phyloP scores from a whole-genome alignment of 192 early-diverging fungal species.

The Coemansia umbellata region DNA sequence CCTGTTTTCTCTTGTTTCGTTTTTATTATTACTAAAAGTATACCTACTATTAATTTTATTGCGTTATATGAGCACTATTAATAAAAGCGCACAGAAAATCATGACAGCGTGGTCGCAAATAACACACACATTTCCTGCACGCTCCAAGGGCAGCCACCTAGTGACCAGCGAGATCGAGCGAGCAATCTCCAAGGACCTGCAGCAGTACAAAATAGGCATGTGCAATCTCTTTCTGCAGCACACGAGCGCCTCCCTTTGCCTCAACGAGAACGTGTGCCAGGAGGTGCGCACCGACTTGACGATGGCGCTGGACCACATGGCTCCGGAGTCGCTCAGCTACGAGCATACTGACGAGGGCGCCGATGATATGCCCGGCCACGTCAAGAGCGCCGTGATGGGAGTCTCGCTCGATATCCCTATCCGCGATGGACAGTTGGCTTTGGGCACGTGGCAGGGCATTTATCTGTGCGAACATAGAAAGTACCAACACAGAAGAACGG shows the following conservation, averaged over 20 bases:
- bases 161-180: constrained; percentile 64
- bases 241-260: constrained; percentile 81
- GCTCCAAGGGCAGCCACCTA: constrained; percentile 70
- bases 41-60: no score
- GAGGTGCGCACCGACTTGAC: constrained; percentile 80
- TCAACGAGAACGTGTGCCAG: constrained; percentile 86
- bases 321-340: constrained; percentile 74
- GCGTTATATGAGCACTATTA: no score
- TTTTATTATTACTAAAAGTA: no score
- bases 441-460: constrained; percentile 86
- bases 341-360: constrained; percentile 82
- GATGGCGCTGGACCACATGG: constrained; percentile 78
- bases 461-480: constrained; percentile 73
- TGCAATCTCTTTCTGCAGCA: constrained; percentile 89
- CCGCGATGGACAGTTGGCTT: constrained; percentile 66
- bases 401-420: constrained; percentile 85
- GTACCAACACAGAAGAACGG: constrained; percentile 54
- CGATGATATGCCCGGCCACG: constrained; percentile 90
- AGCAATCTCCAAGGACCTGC: constrained; percentile 54
- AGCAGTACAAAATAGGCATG: constrained; percentile 68
- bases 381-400: constrained; percentile 80
- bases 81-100: background rate
- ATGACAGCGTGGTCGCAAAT: constrained; percentile 62
- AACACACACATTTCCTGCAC: constrained; percentile 56
- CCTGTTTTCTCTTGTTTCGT: no score